phyloP scores from a whole-genome alignment of 1,139 yeast genomes.

The Kurtzmaniella quercitrusa region DNA sequence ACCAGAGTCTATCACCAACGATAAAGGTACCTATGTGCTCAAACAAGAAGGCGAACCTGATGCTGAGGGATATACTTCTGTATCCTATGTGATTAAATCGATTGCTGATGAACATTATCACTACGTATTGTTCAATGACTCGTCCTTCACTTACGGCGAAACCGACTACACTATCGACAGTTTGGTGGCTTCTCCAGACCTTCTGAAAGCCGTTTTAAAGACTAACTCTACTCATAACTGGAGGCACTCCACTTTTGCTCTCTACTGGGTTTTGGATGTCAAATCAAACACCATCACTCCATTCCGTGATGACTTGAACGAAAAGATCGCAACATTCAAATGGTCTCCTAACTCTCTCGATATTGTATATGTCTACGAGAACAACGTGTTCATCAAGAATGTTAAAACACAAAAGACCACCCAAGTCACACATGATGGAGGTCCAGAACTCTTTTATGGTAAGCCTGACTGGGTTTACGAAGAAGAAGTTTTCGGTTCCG shows the following conservation, averaged over 20 bases:
- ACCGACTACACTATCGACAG: constrained; percentile 44
- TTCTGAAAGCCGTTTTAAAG: constrained; percentile 49
- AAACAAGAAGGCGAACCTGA: constrained; percentile 19
- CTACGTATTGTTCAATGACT: constrained; percentile 46
- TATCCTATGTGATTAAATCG: constrained; percentile 43
- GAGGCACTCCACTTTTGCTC: constrained; percentile 71
- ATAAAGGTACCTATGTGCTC: constrained; percentile 54
- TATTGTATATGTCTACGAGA: constrained; percentile 63
- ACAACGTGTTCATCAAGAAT: constrained; percentile 50
- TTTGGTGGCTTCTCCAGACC: constrained; percentile 62
- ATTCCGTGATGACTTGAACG: constrained; percentile 13
- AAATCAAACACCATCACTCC: constrained; percentile 24
- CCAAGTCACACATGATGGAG: constrained; percentile 49
- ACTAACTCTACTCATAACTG: constrained; percentile 56
- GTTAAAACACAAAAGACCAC: constrained; percentile 16
- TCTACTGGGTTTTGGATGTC: constrained; percentile 55
- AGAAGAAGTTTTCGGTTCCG: constrained; percentile 52
- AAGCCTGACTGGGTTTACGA: constrained; percentile 97
- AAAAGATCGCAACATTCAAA: constrained; percentile 49
- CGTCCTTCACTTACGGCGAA: constrained; percentile 37
- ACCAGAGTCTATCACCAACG: constrained; percentile 39
- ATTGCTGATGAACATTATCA: constrained; percentile 45
- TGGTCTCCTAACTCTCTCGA: constrained; percentile 74
- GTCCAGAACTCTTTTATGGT: constrained; percentile 48
- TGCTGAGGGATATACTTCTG: constrained; percentile 14